Conservation (phyloP, 1,139 yeast genomes). For the Yamadazyma spencermartinsiae region DNA sequence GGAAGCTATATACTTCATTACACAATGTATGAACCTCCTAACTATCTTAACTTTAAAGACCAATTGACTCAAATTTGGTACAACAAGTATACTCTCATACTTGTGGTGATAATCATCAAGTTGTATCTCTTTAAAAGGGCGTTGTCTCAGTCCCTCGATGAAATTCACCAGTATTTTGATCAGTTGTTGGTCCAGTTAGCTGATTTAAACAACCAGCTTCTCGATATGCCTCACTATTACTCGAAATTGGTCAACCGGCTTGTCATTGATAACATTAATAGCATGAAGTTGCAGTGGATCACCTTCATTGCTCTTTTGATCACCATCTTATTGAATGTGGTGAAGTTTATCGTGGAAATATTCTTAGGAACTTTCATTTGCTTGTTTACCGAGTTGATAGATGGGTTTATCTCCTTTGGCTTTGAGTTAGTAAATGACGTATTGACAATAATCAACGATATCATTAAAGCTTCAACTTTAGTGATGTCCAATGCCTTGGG, state of each 20-base stretch:
- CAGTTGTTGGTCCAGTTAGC: slow-evolving; percentile 11
- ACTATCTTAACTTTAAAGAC: slow-evolving; percentile 40
- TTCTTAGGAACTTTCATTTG: slow-evolving; percentile 87
- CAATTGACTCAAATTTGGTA: slow-evolving; percentile 58
- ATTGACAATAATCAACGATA: slow-evolving; percentile 52
- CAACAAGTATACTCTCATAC: slow-evolving; percentile 52
- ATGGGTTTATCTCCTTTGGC: slow-evolving; percentile 72
- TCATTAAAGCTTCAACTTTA: slow-evolving; percentile 16
- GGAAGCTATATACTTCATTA: too few species aligned
- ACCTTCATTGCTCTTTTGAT: slow-evolving; percentile 38
- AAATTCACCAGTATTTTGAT: slow-evolving; percentile 31
- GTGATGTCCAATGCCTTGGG: slow-evolving; percentile 11
- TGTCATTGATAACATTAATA: slow-evolving; percentile 45
- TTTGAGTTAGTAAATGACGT: slow-evolving; percentile 66
- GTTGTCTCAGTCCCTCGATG: slow-evolving; percentile 36
- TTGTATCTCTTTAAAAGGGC: slow-evolving; percentile 48
- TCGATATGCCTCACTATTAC: slow-evolving; percentile 30
- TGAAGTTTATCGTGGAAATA: slow-evolving; percentile 67
- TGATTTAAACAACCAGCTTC: slow-evolving; percentile 13
- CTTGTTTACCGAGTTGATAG: slow-evolving; percentile 68
- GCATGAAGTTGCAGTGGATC: slow-evolving; percentile 44
- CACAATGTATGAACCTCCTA: slow-evolving; percentile 10
- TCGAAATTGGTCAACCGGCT: slow-evolving; percentile 54
- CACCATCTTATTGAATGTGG: slow-evolving; percentile 57
- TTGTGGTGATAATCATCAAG: slow-evolving; percentile 49